Conservation (phyloP, 179 eudicot species). For the Gypsophila paniculata region DNA sequence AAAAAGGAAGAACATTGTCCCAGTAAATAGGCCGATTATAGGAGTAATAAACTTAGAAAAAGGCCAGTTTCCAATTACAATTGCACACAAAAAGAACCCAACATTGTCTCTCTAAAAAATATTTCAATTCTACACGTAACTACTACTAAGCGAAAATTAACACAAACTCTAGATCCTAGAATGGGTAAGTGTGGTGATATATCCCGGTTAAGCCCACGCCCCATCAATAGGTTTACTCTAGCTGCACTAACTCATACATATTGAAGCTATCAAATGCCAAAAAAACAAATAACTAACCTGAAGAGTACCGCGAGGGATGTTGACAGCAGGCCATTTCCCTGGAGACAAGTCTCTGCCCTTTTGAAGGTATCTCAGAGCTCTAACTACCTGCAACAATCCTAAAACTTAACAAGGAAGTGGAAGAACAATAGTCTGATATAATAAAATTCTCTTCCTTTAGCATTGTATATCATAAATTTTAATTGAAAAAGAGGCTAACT, state of each 20-base stretch:
- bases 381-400: conserved; percentile 59
- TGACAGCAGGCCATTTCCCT: conserved; percentile 65
- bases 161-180: not conserved
- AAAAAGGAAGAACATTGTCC: conserved; percentile 19
- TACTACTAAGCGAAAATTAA: not conserved
- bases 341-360: conserved; percentile 54
- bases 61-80: conserved; percentile 2
- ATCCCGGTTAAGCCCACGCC: not conserved
- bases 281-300: conserved; percentile 62
- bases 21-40: not conserved
- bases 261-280: not conserved
- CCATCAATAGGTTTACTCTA: too few relatives aligned
- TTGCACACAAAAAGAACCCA: conserved; percentile 4
- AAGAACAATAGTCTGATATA: not conserved
- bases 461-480: not conserved
- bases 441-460: not conserved
- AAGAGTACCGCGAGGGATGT: conserved; percentile 94
- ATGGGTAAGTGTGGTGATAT: not conserved
- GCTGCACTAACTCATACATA: too few relatives aligned
- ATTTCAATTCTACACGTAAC: not conserved
- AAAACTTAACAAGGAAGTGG: not conserved
- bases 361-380: conserved; percentile 77
- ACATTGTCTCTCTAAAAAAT: not conserved
- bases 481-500: not conserved
- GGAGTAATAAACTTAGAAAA: not conserved